phyloP scores from a whole-genome alignment of 306 rosid genomes.

The Fagus sylvatica region DNA sequence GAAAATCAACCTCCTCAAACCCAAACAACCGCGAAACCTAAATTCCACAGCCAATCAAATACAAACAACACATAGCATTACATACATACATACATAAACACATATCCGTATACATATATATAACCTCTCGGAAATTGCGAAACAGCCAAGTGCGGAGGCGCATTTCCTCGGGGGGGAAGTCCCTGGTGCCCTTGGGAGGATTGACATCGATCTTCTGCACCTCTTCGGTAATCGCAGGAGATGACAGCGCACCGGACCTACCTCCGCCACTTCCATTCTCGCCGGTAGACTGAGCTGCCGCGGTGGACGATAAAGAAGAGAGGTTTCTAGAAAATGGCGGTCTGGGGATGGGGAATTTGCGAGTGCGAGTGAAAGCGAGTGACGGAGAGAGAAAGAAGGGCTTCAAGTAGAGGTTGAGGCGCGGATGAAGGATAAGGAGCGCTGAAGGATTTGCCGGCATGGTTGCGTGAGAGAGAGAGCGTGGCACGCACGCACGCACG shows the following conservation, averaged over 20 bases:
- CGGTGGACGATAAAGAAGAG: slow-evolving; percentile 41
- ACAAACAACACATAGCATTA: not conserved
- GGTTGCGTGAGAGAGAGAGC: slow-evolving; percentile 17
- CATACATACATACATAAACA: not conserved
- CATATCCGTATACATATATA: not conserved
- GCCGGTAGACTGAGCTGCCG: slow-evolving; percentile 39
- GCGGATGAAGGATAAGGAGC: slow-evolving; percentile 51
- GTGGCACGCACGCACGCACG: slow-evolving; percentile 1
- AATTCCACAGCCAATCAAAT: not conserved
- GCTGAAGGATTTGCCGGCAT: slow-evolving; percentile 55
- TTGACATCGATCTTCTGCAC: slow-evolving; percentile 73
- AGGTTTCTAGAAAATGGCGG: slow-evolving; percentile 22
- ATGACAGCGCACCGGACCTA: slow-evolving; percentile 67
- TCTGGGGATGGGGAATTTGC: slow-evolving; percentile 29
- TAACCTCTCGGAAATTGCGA: slow-evolving; percentile 74
- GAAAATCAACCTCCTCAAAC: slow-evolving; percentile 92
- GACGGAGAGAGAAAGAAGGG: slow-evolving; percentile 58
- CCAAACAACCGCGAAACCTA: slow-evolving; percentile 76
- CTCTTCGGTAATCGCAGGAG: slow-evolving; percentile 45
- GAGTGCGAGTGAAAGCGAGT: slow-evolving; percentile 23
- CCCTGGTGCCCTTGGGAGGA: slow-evolving; percentile 93
- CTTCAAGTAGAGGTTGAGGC: slow-evolving; percentile 39
- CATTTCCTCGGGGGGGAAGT: slow-evolving; percentile 88
- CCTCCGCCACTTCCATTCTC: slow-evolving; percentile 44
- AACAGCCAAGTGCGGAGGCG: slow-evolving; percentile 90